Evolutionary conservation across 306 rosid genomes (phyloP).

Genomic region (Vigna unguiculata): DNA sequence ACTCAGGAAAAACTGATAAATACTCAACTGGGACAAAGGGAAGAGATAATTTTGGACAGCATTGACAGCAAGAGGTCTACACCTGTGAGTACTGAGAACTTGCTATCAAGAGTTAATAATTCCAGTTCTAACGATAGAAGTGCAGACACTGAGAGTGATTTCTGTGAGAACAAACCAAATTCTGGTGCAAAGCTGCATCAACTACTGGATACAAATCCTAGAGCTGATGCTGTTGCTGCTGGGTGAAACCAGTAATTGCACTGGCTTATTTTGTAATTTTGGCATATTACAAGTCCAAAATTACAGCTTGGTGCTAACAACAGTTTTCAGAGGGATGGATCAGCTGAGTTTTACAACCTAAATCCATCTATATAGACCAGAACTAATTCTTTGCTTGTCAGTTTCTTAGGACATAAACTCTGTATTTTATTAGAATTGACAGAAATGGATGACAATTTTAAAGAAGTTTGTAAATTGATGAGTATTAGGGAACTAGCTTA

Average conservation of each 20-base stretch:
- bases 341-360: conserved; percentile 56
- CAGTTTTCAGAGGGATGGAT: conserved; percentile 58
- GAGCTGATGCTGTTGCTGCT: conserved; percentile 91
- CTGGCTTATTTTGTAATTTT: conserved; percentile 76
- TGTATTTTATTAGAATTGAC: conserved; percentile 51
- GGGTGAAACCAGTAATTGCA: conserved; percentile 57
- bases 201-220: conserved; percentile 79
- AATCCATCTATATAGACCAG: conserved; percentile 47
- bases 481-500: conserved; percentile 48
- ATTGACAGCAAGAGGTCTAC: conserved; percentile 61
- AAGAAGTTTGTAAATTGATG: conserved; percentile 67
- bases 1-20: conserved; percentile 78
- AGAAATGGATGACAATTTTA: conserved; percentile 52
- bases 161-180: conserved; percentile 69
- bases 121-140: conserved; percentile 61
- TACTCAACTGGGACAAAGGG: conserved; percentile 61
- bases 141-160: conserved; percentile 63
- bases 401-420: conserved; percentile 48
- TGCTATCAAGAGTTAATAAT: conserved; percentile 74
- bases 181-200: conserved; percentile 87
- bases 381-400: conserved; percentile 59
- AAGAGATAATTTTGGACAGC: conserved; percentile 56
- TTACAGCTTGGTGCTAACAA: conserved; percentile 81
- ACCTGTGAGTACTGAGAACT: conserved; percentile 75
- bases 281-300: conserved; percentile 96